Base-by-base conservation (phyloP, 2,329 filamentous ascomycete species). In the Botrytis aclada region DNA sequence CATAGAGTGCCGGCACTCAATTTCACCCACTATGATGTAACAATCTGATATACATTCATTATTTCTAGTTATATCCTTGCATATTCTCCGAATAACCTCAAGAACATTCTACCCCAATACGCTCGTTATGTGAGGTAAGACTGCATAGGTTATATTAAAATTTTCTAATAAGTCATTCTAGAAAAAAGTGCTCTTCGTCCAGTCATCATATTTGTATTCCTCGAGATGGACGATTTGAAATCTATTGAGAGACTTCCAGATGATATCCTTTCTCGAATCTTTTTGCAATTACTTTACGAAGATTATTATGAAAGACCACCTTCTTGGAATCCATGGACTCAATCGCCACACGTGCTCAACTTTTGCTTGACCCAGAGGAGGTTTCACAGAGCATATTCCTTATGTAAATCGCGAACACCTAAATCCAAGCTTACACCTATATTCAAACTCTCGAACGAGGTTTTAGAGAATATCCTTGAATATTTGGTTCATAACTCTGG, bases 401-500 rank as follows among this genome's bases (percentile, higher is more conserved):
- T 67, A 67, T 67, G 64, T 56, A 67, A 67, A 67, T 67, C 47
- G 34, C 45, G n/a, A 54, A 67, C 65, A 41, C 34, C 65, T 16
- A 47, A 41, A 14, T 56, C 47, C 5, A 67, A 65, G 18, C 71
- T 73, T 72, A 69, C 22, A 75, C 75, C 45, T 73, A 76, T 65
- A 71, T 77, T 45, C 75, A 75, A 66, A 54, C 51, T 75, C 20
- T 72, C 71, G 22, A 63, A 70, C 45, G 74, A 74, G 41, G n/a
- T 74, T 37, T 14, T 74, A n/a, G 73, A 73, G 29, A 61, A 71
- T 6, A 72, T 74, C 29, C 69, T 75, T 43, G 74, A 77, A 76
- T 85, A 87, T 78, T 81, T 87, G 69, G 81, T 87, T 67, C 82
- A 83, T 73, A 82, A 83, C 74, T 83, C 85, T 47, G 84, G 86